Percentiles rank a stretch among this genome's conserved stretches.
Conservation (phyloP, 2,329 filamentous ascomycete species). For the Furcasterigmium sp. region DNA sequence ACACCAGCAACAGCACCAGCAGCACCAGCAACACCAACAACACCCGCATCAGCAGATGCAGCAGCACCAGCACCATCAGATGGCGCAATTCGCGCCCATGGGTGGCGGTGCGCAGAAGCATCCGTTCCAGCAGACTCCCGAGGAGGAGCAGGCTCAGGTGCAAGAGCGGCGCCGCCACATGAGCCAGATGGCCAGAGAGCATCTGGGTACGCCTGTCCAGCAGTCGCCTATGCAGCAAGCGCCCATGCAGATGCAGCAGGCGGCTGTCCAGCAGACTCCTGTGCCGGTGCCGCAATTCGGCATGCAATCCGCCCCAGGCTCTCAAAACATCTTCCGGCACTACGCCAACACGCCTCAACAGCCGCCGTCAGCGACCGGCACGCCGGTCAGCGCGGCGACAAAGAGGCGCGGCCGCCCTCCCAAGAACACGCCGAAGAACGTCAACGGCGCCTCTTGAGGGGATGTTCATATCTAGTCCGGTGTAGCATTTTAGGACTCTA, state of each 20-base stretch:
- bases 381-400: constrained; percentile 3
- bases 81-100: constrained; percentile 10
- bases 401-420: constrained; percentile 13
- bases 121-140: constrained; percentile 10
- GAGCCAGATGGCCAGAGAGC: constrained; percentile 1
- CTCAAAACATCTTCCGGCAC: constrained; percentile 9
- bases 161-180: constrained; percentile 7
- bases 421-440: constrained; percentile 5
- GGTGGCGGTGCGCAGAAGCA: constrained; percentile 10
- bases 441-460: constrained; percentile 1
- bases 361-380: constrained; percentile 3
- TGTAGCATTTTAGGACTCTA: neutral
- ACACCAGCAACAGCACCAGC: constrained; percentile 7
- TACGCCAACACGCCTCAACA: constrained; percentile 7
- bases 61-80: constrained; percentile 1
- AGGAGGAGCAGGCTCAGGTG: constrained; percentile 13
- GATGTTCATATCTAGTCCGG: neutral
- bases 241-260: constrained; percentile 9
- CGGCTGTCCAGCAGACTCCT: constrained; percentile 11
- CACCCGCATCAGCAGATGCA: neutral
- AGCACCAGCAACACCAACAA: constrained; percentile 4
- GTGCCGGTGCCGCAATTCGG: constrained; percentile 13
- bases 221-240: constrained; percentile 7
- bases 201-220: constrained; percentile 2
- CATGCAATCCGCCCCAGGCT: constrained; percentile 8